phyloP scores from a whole-genome alignment of 805 yeast genomes.

The Kodamaea leandrae region DNA sequence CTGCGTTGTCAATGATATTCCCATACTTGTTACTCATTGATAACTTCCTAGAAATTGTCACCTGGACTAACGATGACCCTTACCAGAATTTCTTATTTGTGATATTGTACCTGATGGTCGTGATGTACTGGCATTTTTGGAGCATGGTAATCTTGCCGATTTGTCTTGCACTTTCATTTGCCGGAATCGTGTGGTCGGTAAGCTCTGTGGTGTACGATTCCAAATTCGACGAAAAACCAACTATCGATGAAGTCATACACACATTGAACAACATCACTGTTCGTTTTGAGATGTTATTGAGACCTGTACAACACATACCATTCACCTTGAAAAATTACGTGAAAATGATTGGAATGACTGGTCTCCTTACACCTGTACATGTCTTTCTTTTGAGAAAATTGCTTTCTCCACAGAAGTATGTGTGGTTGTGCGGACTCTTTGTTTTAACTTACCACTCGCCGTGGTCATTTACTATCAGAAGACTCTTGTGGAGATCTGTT shows the following conservation, averaged over 20 bases:
- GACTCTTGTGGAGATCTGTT: slow-evolving; percentile 51
- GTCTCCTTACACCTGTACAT: slow-evolving; percentile 45
- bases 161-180: slow-evolving; percentile 32
- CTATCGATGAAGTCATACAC: slow-evolving; percentile 51
- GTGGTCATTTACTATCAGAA: slow-evolving; percentile 44
- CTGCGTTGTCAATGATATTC: slow-evolving; percentile 46
- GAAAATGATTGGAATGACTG: slow-evolving; percentile 28
- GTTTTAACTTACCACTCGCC: slow-evolving; percentile 47
- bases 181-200: slow-evolving; percentile 45
- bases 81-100: slow-evolving; percentile 45
- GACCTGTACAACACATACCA: slow-evolving; percentile 36
- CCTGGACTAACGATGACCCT: slow-evolving; percentile 56
- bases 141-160: slow-evolving; percentile 40
- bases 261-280: slow-evolving; percentile 45
- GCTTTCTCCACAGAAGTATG: slow-evolving; percentile 30
- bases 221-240: slow-evolving; percentile 45
- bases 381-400: slow-evolving; percentile 31
- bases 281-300: slow-evolving; percentile 39
- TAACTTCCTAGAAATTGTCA: slow-evolving; percentile 41
- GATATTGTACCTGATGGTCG: slow-evolving; percentile 35
- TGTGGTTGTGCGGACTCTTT: slow-evolving; percentile 38
- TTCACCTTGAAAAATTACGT: slow-evolving; percentile 26
- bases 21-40: slow-evolving; percentile 49
- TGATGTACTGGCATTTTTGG: slow-evolving; percentile 43
- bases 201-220: slow-evolving; percentile 43